phyloP scores from a whole-genome alignment of 2,329 filamentous ascomycete species.

The Metarhizium brunneum region DNA sequence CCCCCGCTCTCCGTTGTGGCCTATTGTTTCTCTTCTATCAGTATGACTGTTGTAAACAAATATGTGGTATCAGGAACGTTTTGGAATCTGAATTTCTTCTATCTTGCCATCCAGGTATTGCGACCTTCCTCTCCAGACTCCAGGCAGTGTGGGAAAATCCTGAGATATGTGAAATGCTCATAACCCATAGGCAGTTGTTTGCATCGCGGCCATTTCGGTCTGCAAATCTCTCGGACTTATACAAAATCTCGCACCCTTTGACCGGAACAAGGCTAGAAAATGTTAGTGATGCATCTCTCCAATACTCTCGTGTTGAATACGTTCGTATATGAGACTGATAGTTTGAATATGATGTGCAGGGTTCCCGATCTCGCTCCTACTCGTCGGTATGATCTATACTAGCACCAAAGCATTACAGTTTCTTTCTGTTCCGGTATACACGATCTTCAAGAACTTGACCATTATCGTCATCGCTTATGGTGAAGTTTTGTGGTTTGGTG shows the following conservation, averaged over 20 bases:
- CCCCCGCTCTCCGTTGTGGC: slow-evolving; percentile 72
- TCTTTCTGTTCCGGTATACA: slow-evolving; percentile 96
- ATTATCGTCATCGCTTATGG: slow-evolving; percentile 98
- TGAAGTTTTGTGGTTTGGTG: slow-evolving; percentile 96
- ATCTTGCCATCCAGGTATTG: slow-evolving; percentile 82
- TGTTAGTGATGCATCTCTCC: slow-evolving; percentile 46
- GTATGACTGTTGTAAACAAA: slow-evolving; percentile 99
- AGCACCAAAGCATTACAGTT: slow-evolving; percentile 92
- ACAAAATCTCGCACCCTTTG: slow-evolving; percentile 72
- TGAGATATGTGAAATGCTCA: slow-evolving; percentile 4
- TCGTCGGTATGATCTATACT: slow-evolving; percentile 99
- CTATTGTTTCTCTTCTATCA: slow-evolving; percentile 93
- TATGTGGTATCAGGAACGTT: slow-evolving; percentile 84
- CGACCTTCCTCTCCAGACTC: background rate
- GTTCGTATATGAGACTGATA: background rate
- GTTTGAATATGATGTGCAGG: slow-evolving; percentile 37
- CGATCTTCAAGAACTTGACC: slow-evolving; percentile 99
- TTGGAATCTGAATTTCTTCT: slow-evolving; percentile 96
- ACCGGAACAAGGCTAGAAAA: slow-evolving; percentile 80
- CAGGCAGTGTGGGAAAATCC: background rate
- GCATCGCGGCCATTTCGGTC: slow-evolving; percentile 71
- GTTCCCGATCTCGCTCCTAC: slow-evolving; percentile 91
- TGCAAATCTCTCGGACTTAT: slow-evolving; percentile 80
- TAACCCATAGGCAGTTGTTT: slow-evolving; percentile 66
- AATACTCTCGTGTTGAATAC: too few relatives aligned